Base-by-base conservation (phyloP, 73 alveolate genomes). In the Tetrahymena borealis region DNA sequence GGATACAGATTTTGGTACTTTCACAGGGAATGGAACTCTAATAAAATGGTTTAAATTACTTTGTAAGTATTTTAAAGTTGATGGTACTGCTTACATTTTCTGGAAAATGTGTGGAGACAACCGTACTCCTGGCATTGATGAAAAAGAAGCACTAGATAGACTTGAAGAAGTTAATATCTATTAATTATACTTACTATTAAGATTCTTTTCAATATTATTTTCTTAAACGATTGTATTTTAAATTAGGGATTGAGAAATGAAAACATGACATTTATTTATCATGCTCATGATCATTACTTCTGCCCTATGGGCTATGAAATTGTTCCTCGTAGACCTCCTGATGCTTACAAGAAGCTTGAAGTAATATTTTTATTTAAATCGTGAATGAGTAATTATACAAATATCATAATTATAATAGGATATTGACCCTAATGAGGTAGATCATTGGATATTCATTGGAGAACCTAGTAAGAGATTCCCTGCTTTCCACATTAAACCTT, bases 241-340 rank as follows among this genome's bases (percentile, higher is more conserved):
- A 42, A 35, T 2, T 9, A 79, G 38, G 99, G 99, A 13, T 78
- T 97, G 78, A 90, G 94, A 91, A 33, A 93, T 28, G 92, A 91
- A 39, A 90, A 91, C 39, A 78, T 91, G 37, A 95, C 98, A 32
- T 97, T 90, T 38, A 97, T 97, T 39, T 97, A 97, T 78, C 99
- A 97, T 94, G 97, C 98, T 31, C 96, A 94, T 93, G 96, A 97
- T 90, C 99, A 97, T 79, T 97, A 97, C 91, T 94, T 97, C 95
- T 97, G 98, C 92, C 98, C 98, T 8, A 95, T 97, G 35, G 99
- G 99, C 5, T 97, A 39, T 91, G 99, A 97, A 90, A 40, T 91
- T 20, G 94, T 98, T 20, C 98, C 99, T 37, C 91, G 91, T 91
- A 40, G 91, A 78, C 96, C 98, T 13, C 78, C 38, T 39, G 98